These are phyloP conservation scores for Polyporus arcularius DNA, from an alignment of 768 basidiomycete genomes.

Conservation along the genomic window DNA sequence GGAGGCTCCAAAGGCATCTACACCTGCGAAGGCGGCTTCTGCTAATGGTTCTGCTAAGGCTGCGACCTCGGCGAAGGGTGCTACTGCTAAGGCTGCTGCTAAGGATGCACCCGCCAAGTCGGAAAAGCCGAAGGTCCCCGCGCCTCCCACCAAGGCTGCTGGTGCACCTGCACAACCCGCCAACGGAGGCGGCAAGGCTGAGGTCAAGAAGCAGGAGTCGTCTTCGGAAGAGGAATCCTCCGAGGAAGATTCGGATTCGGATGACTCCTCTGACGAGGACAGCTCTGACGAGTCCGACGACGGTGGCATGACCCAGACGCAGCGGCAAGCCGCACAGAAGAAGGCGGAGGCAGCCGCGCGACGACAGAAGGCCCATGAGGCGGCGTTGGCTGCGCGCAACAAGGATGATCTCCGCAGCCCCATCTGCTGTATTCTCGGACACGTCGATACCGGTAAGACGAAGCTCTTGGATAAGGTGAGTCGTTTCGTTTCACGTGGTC, in stretches of 20 bases:
- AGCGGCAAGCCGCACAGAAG: slow-evolving; percentile 65
- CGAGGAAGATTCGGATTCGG: slow-evolving; percentile 17
- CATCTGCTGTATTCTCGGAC: slow-evolving; percentile 98
- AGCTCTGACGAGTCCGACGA: slow-evolving; percentile 51
- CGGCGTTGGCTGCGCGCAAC: slow-evolving; percentile 80
- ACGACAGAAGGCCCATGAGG: slow-evolving; percentile 76
- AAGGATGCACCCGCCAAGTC: slow-evolving; percentile 35
- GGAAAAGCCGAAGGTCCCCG: slow-evolving; percentile 15
- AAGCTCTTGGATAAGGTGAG: slow-evolving; percentile 93
- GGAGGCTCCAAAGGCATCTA: neutral
- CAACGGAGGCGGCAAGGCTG: slow-evolving; percentile 13
- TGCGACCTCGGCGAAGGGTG: slow-evolving; percentile 29
- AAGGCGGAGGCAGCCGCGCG: slow-evolving; percentile 88
- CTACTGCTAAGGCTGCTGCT: slow-evolving; percentile 24
- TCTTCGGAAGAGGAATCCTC: slow-evolving; percentile 23
- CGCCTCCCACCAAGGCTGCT: slow-evolving; percentile 2
- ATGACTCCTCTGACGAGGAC: slow-evolving; percentile 30
- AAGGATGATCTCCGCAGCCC: slow-evolving; percentile 93
- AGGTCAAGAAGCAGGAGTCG: slow-evolving; percentile 20
- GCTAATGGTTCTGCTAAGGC: slow-evolving; percentile 22
- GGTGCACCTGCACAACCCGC: slow-evolving; percentile 11
- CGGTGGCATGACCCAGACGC: slow-evolving; percentile 66
- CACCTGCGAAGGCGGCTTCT: slow-evolving; percentile 6
- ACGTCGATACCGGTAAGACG: slow-evolving; percentile 99
- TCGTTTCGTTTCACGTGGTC: neutral